These are phyloP conservation scores for Lachancea sp. DNA, from an alignment of 805 yeast genomes.

Conservation along the genomic window DNA sequence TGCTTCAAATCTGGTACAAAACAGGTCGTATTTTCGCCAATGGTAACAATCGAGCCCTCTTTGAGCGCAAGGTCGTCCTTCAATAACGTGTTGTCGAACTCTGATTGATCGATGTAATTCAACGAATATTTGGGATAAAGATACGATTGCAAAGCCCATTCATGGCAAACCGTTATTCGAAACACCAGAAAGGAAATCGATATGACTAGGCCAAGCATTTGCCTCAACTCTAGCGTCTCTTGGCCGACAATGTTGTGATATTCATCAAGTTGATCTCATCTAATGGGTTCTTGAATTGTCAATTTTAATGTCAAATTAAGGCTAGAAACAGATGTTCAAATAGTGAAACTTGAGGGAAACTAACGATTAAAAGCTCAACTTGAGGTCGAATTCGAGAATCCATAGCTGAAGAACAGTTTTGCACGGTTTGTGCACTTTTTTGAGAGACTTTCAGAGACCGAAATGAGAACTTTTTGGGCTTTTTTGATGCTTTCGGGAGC, in stretches of 20 bases:
- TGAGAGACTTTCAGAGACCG: not conserved
- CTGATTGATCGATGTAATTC: conserved; percentile 9
- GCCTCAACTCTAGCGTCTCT: not conserved
- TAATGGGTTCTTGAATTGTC: too few relatives aligned
- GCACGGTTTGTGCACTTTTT: too few relatives aligned
- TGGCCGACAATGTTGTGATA: not conserved
- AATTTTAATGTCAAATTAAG: too few relatives aligned
- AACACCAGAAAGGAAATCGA: not conserved
- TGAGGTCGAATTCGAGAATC: too few relatives aligned
- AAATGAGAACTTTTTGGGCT: conserved; percentile 3
- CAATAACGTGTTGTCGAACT: conserved; percentile 14
- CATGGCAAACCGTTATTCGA: not conserved
- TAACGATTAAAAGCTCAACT: not conserved
- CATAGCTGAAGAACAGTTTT: too few relatives aligned
- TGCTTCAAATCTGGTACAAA: conserved; percentile 14
- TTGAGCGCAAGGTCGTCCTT: conserved; percentile 10
- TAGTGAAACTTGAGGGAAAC: not conserved
- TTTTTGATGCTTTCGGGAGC: not conserved
- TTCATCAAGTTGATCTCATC: too few relatives aligned
- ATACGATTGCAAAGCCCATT: not conserved
- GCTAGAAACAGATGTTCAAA: not conserved
- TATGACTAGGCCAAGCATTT: not conserved
- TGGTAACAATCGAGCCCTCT: conserved; percentile 14
- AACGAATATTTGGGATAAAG: conserved; percentile 4
- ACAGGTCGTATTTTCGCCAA: conserved; percentile 21